Evolutionary conservation across 768 basidiomycete species (phyloP).

Genomic region (Mrakia gelida): DNA sequence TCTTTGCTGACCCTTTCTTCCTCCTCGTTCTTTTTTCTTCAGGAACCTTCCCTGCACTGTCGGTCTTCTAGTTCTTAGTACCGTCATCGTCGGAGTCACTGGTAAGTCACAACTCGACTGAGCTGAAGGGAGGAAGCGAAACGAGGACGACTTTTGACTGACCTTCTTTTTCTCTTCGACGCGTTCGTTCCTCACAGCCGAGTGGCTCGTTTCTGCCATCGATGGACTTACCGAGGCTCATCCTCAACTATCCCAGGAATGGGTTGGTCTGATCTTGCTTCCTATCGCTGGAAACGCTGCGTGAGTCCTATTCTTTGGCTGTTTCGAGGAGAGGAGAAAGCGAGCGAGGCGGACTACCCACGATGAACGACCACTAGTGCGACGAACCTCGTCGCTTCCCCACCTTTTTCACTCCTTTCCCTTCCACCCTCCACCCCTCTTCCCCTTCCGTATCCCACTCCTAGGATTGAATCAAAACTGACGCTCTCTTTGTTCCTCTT

Average conservation of each 20-base stretch:
- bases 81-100: conserved; percentile 18
- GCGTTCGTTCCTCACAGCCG: conserved; percentile 27
- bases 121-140: not conserved
- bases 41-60: conserved; percentile 1
- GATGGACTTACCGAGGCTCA: conserved; percentile 40
- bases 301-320: not conserved
- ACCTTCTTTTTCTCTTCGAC: too few species aligned
- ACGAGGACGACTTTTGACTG: not conserved
- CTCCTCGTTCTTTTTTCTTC: not conserved
- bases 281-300: conserved; percentile 32
- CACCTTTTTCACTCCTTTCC: conserved; percentile 69
- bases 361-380: too few species aligned
- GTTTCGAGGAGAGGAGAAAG: too few species aligned
- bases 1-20: not conserved
- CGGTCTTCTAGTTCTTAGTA: conserved; percentile 1
- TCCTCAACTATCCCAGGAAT: conserved; percentile 63
- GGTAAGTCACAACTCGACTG: not conserved
- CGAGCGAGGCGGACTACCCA: too few species aligned
- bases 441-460: conserved; percentile 85
- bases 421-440: conserved; percentile 79
- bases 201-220: conserved; percentile 28
- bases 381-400: conserved; percentile 83
- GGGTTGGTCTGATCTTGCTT: conserved; percentile 56
- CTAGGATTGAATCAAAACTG: too few species aligned
- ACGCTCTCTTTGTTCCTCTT: too few species aligned